Base-by-base conservation (phyloP, 768 basidiomycete genomes). In the Cubamyces sp. region DNA sequence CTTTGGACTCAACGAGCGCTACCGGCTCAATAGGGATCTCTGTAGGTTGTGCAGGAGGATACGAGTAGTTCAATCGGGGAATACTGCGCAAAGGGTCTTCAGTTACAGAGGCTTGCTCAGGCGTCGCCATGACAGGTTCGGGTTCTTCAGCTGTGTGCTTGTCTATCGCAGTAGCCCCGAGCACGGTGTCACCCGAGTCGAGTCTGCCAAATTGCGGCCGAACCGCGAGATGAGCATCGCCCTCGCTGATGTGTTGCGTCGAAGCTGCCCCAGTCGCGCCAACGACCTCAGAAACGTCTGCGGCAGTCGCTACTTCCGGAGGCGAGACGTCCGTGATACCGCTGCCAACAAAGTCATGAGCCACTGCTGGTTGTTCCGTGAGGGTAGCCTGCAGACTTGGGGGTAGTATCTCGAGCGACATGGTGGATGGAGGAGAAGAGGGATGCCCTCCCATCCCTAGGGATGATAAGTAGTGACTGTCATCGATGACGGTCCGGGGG, bases 131-230 rank as follows among this genome's bases (percentile, higher is more conserved):
- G 34, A 34, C 51, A 5, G 39, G 42, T 48, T 37, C 9, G 56
- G 16, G 26, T 34, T 16, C 14, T 8, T 52, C 46, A 42, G 19
- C 28, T 34, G 19, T 21, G 15, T 41, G 39, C 39, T 64, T 64
- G 25, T 40, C 63, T 39, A 28, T 26, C 16, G 34, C 39, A 25
- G 21, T n/a, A 25, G 51, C 34, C 1, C 21, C 54, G 16, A 54
- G 21, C 18, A 58, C 41, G 1, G 62, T 62, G 2, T 63, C 42
- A 18, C 19, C 42, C 6, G 61, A 57, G 19, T 53, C 55, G 3
- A 39, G 50, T 39, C 61, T 34, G 16, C 41, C 42, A 40, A 63
- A 63, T 15, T 43, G 55, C 8, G 55, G 61, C 6, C 61, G 61
- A 40, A 21, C 55, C 15, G 55, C 34, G 16, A 62, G 39, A 16